These are phyloP conservation scores for Porpolomopsis calyptriformis DNA, from an alignment of 768 basidiomycete species.

Conservation along the genomic window DNA sequence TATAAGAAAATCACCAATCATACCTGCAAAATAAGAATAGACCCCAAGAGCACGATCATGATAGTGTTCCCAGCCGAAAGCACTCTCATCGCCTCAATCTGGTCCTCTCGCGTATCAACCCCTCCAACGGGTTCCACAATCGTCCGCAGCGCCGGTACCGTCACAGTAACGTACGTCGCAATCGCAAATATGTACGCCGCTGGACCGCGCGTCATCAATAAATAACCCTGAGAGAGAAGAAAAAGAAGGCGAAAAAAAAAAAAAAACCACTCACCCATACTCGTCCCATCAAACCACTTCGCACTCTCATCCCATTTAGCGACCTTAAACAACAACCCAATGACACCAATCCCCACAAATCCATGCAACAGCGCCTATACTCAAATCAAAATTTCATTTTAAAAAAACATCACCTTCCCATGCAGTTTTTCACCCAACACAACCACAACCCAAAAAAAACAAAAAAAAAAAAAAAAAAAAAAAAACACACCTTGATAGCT, in stretches of 20 bases:
- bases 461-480: neutral
- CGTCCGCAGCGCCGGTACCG: conserved; percentile 66
- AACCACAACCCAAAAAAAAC: too few relatives aligned
- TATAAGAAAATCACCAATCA: conserved; percentile 20
- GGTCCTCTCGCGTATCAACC: conserved; percentile 51
- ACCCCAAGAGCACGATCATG: conserved; percentile 56
- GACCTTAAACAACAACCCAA: conserved; percentile 69
- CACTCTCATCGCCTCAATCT: conserved; percentile 68
- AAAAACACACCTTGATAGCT: conserved; percentile 73
- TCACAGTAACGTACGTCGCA: conserved; percentile 75
- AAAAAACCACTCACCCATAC: conserved; percentile 74
- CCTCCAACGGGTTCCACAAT: conserved; percentile 49
- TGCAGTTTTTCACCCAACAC: too few relatives aligned
- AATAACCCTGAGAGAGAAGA: neutral
- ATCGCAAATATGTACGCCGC: conserved; percentile 67
- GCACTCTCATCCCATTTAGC: conserved; percentile 87
- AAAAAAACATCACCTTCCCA: too few relatives aligned
- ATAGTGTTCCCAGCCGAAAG: conserved; percentile 84
- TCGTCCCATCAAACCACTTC: conserved; percentile 88
- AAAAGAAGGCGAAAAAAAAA: too few relatives aligned
- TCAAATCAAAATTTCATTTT: too few relatives aligned
- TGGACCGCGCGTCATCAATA: conserved; percentile 20
- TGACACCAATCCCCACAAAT: conserved; percentile 67
- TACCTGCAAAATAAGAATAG: conserved; percentile 65
- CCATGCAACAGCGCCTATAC: conserved; percentile 79